A percentile compares a stretch with the other conserved stretches of the same genome.
phyloP scores from a whole-genome alignment of 2,329 filamentous ascomycete genomes.

The Ophiosphaerella narmari region DNA sequence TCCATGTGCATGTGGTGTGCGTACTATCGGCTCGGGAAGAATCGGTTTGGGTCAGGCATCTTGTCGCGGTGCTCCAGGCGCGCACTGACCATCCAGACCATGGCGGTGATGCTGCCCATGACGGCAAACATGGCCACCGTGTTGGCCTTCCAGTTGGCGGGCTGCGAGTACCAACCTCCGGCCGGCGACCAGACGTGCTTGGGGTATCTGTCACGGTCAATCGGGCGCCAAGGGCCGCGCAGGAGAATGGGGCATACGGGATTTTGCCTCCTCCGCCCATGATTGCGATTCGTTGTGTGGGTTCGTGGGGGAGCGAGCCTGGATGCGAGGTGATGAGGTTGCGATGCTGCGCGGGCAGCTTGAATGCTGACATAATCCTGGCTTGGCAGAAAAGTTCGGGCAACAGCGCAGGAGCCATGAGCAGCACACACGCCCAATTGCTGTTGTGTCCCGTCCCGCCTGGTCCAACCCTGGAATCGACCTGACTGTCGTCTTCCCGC shows the following conservation, averaged over 20 bases:
- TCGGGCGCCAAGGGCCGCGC: slow-evolving; percentile 12
- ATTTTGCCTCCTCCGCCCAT: slow-evolving; percentile 70
- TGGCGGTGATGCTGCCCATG: slow-evolving; percentile 68
- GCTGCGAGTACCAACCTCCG: slow-evolving; percentile 96
- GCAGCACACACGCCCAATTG: slow-evolving; percentile 34
- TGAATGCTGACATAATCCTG: slow-evolving; percentile 12
- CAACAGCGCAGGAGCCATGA: slow-evolving; percentile 26
- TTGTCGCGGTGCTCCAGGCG: slow-evolving; percentile 72
- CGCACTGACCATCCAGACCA: slow-evolving; percentile 74
- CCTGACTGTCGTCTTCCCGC: slow-evolving; percentile 9
- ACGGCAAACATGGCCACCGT: slow-evolving; percentile 75
- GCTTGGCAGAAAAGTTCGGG: slow-evolving; percentile 44
- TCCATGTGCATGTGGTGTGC: slow-evolving; percentile 45
- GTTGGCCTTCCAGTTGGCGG: slow-evolving; percentile 92
- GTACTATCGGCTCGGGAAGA: slow-evolving; percentile 84
- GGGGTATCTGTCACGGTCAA: slow-evolving; percentile 71
- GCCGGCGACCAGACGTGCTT: slow-evolving; percentile 99
- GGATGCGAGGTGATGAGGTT: slow-evolving; percentile 25
- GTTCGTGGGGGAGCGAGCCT: slow-evolving; percentile 21
- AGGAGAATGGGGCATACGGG: slow-evolving; percentile 55
- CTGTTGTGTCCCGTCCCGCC: slow-evolving; percentile 23
- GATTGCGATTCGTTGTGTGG: slow-evolving; percentile 63
- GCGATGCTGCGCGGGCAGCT: slow-evolving; percentile 15
- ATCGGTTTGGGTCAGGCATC: slow-evolving; percentile 76
- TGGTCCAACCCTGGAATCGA: slow-evolving; percentile 1